phyloP scores from a whole-genome alignment of 148 eudicot species.

The Cornus suecica region DNA sequence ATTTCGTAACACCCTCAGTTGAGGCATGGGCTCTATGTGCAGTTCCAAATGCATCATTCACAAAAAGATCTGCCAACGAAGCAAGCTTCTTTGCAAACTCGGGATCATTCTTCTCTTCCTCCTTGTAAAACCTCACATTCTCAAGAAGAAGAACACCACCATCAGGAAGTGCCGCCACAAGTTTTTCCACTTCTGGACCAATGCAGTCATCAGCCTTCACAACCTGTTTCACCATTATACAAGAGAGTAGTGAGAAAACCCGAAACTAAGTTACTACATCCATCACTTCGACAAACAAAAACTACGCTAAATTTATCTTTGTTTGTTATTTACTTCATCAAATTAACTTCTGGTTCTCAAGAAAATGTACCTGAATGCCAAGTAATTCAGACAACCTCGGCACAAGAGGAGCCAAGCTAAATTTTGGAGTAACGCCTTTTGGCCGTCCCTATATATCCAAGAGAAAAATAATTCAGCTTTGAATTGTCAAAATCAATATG shows the following conservation, averaged over 20 bases:
- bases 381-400: slow-evolving; percentile 86
- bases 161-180: slow-evolving; percentile 76
- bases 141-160: slow-evolving; percentile 91
- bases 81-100: slow-evolving; percentile 96
- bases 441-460: slow-evolving; percentile 64
- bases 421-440: slow-evolving; percentile 91
- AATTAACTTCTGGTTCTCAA: not conserved
- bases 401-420: slow-evolving; percentile 90
- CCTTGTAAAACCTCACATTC: slow-evolving; percentile 89
- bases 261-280: slow-evolving; percentile 5
- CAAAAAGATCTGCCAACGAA: slow-evolving; percentile 82
- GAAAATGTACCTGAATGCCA: slow-evolving; percentile 60
- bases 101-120: slow-evolving; percentile 91
- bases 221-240: slow-evolving; percentile 43
- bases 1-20: slow-evolving; percentile 88
- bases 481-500: slow-evolving; percentile 4
- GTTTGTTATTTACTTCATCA: not conserved
- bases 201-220: slow-evolving; percentile 89
- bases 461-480: not conserved
- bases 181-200: slow-evolving; percentile 84
- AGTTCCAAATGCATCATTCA: slow-evolving; percentile 94
- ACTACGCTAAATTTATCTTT: not conserved
- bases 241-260: not conserved
- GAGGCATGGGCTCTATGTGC: slow-evolving; percentile 99
- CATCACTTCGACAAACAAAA: not conserved